Evolutionary conservation across 2,329 filamentous ascomycete genomes (phyloP).

Genomic region (Fusarium floridanum): DNA sequence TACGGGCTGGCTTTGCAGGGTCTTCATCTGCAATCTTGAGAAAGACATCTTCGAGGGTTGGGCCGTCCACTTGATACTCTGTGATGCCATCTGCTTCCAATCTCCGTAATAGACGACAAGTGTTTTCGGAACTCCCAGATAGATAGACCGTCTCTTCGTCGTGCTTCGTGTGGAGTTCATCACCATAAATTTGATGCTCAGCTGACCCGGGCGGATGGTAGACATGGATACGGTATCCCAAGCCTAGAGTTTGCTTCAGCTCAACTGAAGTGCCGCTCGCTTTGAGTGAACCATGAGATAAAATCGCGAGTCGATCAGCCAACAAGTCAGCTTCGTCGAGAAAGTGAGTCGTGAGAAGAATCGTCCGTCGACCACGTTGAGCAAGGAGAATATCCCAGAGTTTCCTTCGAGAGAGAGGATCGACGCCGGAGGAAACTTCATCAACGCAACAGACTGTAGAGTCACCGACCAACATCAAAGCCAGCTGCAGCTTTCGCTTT

Average conservation of each 20-base stretch:
- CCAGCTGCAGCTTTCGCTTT: slow-evolving; percentile 86
- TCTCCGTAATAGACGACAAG: background rate
- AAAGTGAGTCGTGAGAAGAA: slow-evolving; percentile 88
- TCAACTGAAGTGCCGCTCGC: slow-evolving; percentile 13
- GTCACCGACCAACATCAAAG: slow-evolving; percentile 90
- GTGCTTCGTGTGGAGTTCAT: background rate
- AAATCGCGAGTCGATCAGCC: slow-evolving; percentile 69
- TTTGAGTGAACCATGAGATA: slow-evolving; percentile 19
- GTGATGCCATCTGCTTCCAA: background rate
- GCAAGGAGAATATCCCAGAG: slow-evolving; percentile 90
- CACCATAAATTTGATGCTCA: slow-evolving; percentile 1
- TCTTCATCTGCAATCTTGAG: slow-evolving; percentile 16
- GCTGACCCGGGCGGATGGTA: background rate
- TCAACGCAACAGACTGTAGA: slow-evolving; percentile 63
- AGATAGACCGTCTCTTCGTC: slow-evolving; percentile 10
- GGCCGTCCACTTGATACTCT: slow-evolving; percentile 12
- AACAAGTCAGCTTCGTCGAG: slow-evolving; percentile 87
- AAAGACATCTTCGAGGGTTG: slow-evolving; percentile 26
- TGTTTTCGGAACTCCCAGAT: slow-evolving; percentile 11
- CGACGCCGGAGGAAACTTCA: slow-evolving; percentile 80
- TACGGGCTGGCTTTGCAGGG: background rate
- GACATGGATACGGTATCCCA: slow-evolving; percentile 11
- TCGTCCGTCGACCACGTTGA: slow-evolving; percentile 80
- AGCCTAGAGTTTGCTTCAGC: slow-evolving; percentile 11
- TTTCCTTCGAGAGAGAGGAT: slow-evolving; percentile 83